Base-by-base conservation (phyloP, 495 filamentous ascomycete genomes). In the Neurospora africana region DNA sequence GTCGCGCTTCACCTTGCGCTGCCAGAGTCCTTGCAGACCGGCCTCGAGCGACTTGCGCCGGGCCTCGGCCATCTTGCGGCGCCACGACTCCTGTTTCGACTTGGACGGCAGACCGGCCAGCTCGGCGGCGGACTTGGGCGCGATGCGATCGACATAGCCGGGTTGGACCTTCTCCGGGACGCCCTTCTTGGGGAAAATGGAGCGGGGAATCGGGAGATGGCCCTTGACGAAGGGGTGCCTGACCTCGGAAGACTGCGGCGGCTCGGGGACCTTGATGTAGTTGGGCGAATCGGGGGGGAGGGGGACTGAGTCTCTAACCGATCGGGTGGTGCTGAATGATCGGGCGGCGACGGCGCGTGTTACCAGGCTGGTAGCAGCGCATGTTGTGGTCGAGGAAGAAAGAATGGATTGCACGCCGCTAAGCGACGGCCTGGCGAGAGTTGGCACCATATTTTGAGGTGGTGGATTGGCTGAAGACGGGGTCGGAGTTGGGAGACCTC, bases 301-400 rank as follows among this genome's bases (percentile, higher is more conserved):
- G 43, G 69, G 8, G 68, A 35, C 19, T 21, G 44, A 53, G 70
- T 35, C 41, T 39, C 53, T 68, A 43, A 44, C 23, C 37, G 69
- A n/a, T 36, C 33, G 35, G 68, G 73, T 68, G 70, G 43, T 74
- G 73, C 71, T 73, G 68, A 72, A 68, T 47, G 74, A 68, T 61
- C 70, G 74, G 61, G 73, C 70, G 65, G 33, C 71, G 47, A 72
- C 68, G 6, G 76, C 21, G 5, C 69, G 72, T 23, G 41, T 44
- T 71, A 41, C 38, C 23, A 47, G 1, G 35, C 69, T 89, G 83
- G 77, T 91, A 90, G 71, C 86, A 78, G 9, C 84, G 84, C 5
- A 89, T 87, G 74, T 90, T 87, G 77, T 92, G 85, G 72, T 88
- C 88, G 81, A 91, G 30, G 72, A 36, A 30, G 74, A 72, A 73